Base-by-base conservation (phyloP, 2,329 filamentous ascomycete species). In the Aspergillus sp. region DNA sequence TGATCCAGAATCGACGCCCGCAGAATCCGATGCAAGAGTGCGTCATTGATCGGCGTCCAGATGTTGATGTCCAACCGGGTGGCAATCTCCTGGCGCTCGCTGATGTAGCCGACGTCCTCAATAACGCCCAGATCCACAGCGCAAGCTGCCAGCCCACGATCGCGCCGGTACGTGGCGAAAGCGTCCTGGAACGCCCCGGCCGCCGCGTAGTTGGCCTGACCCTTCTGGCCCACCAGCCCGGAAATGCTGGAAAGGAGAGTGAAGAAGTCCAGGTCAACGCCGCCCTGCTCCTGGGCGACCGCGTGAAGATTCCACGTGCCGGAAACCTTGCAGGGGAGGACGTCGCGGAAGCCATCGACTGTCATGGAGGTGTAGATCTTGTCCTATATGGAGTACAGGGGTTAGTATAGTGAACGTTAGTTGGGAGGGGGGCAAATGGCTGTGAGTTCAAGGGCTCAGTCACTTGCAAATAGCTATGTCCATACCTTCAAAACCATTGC, bases 291-390 rank as follows among this genome's bases (percentile, higher is more conserved):
- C 6, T 6, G n/a, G 5, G 41, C 41, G 6, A 55, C 56, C 3
- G 39, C 9, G 50, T 76, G 72, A 7, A 71, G 63, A 41, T 69
- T 74, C 68, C 69, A 72, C 63, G 63, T 58, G n/a, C 63, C 63
- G 6, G 60, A n/a, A 3, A 71, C 64, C 60, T 80, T 80, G 1
- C 74, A 69, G 21, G 64, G 60, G 1, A 75, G 61, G 0, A 72
- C 68, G 0, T 58, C 61, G 4, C 63, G 67, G 63, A 70, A 79
- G 36, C 78, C 69, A 1, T 69, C 62, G 28, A 68, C 68, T 0
- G 62, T 69, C 73, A 79, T 76, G 6, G 74, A 25, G 6, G 23
- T 51, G 19, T 61, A 13, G 1, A 39, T 6, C 7, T 39, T 39
- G 12, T n/a, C 15, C 15, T 39, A n/a, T 25, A 25, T 25, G 36